Percentiles rank a stretch among this genome's conserved stretches.
phyloP scores from a whole-genome alignment of 345 rosid genomes.

The Erodium maritimum region DNA sequence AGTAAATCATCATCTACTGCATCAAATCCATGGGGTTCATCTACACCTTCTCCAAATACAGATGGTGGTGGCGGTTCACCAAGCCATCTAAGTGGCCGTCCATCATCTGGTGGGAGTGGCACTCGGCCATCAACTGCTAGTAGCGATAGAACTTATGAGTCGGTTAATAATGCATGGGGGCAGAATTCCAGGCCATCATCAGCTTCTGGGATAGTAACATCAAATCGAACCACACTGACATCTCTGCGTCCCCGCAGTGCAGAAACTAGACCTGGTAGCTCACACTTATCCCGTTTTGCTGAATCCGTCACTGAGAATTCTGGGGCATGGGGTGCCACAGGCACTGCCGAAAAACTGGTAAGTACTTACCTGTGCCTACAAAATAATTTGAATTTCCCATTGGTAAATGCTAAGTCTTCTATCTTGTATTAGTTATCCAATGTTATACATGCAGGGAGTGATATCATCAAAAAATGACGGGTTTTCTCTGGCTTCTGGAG shows the following conservation, averaged over 20 bases:
- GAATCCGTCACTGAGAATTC: constrained; percentile 63
- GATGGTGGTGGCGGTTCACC: constrained; percentile 75
- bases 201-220: constrained; percentile 72
- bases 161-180: constrained; percentile 50
- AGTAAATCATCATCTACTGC: constrained; percentile 57
- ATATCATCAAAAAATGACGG: constrained; percentile 56
- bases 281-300: constrained; percentile 93
- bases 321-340: constrained; percentile 17
- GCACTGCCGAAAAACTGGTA: constrained; percentile 63
- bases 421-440: constrained; percentile 71
- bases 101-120: constrained; percentile 91
- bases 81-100: constrained; percentile 66
- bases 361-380: constrained; percentile 7
- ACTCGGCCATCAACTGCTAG: constrained; percentile 92
- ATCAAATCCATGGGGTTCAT: constrained; percentile 89
- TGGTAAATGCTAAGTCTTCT: constrained; percentile 34
- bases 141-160: constrained; percentile 67
- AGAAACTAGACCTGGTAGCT: constrained; percentile 96
- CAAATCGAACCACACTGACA: constrained; percentile 52
- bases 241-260: constrained; percentile 92
- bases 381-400: background rate
- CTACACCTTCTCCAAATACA: constrained; percentile 50
- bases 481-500: constrained; percentile 82
- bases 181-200: constrained; percentile 89
- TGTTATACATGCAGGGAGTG: constrained; percentile 64